Conservation (phyloP, 306 rosid species). For the Cicer cuneatum region DNA sequence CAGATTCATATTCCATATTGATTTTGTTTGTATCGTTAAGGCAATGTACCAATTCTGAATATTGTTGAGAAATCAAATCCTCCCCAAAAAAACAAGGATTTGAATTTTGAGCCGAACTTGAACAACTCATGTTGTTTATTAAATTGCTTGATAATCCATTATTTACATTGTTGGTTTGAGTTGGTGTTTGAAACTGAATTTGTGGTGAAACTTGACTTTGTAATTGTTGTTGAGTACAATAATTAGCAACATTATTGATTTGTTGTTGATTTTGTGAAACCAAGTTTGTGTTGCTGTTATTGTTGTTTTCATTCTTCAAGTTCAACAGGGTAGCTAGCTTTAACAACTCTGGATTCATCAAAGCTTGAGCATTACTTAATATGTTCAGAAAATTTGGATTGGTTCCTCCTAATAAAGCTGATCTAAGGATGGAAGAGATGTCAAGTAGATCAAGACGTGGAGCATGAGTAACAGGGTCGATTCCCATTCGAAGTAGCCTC, state of each 20-base stretch:
- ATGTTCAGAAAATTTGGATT: slow-evolving; percentile 62
- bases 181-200: slow-evolving; percentile 47
- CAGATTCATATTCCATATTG: slow-evolving; percentile 61
- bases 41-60: slow-evolving; percentile 46
- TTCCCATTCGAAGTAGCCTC: slow-evolving; percentile 78
- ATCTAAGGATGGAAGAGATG: slow-evolving; percentile 62
- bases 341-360: slow-evolving; percentile 66
- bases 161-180: slow-evolving; percentile 40
- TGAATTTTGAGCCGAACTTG: slow-evolving; percentile 35
- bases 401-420: slow-evolving; percentile 49
- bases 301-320: slow-evolving; percentile 44
- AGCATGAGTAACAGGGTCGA: slow-evolving; percentile 90
- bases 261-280: slow-evolving; percentile 54
- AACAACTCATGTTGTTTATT: slow-evolving; percentile 38
- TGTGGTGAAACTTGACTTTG: slow-evolving; percentile 47
- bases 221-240: slow-evolving; percentile 31
- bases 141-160: slow-evolving; percentile 35
- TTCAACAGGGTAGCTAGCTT: slow-evolving; percentile 61
- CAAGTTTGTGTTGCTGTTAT: slow-evolving; percentile 46
- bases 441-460: slow-evolving; percentile 88
- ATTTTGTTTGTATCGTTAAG: slow-evolving; percentile 42
- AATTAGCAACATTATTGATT: slow-evolving; percentile 43
- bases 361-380: slow-evolving; percentile 63
- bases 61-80: slow-evolving; percentile 43
- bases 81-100: slow-evolving; percentile 46